phyloP scores from a whole-genome alignment of 2,329 filamentous ascomycete species.

The Rhinocladiella similis region DNA sequence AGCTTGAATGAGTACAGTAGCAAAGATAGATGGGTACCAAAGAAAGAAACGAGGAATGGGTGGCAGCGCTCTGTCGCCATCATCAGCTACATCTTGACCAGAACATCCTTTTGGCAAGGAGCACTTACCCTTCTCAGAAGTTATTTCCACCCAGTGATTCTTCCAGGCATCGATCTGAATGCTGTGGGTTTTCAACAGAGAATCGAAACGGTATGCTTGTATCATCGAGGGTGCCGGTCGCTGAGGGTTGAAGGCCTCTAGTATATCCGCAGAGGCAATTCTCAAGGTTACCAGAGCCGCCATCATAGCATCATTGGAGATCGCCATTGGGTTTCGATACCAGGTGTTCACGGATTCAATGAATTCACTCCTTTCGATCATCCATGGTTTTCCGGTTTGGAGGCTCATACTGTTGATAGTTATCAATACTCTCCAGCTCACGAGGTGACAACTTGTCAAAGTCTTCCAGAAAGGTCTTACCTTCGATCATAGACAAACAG shows the following conservation, averaged over 20 bases:
- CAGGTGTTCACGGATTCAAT: constrained; percentile 40
- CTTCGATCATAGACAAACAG: constrained; percentile 44
- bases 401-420: constrained; percentile 37
- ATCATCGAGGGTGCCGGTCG: neutral
- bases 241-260: constrained; percentile 30
- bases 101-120: neutral
- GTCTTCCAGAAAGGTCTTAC: constrained; percentile 25
- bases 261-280: constrained; percentile 38
- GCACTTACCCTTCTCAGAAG: neutral
- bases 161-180: constrained; percentile 7
- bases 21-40: constrained; percentile 40
- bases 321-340: constrained; percentile 33
- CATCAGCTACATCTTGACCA: neutral
- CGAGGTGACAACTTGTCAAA: too few relatives aligned
- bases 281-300: constrained; percentile 41
- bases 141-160: constrained; percentile 3
- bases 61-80: constrained; percentile 32
- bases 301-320: constrained; percentile 38
- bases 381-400: constrained; percentile 45
- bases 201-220: neutral
- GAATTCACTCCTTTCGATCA: constrained; percentile 42
- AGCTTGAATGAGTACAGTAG: constrained; percentile 40
- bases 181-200: constrained; percentile 1
- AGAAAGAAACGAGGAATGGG: constrained; percentile 41
- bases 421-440: too few relatives aligned